Evolutionary conservation across 306 rosid species (phyloP), one percentile per base, ranked within the genome.

Genomic region (Prunus mongolica): DNA sequence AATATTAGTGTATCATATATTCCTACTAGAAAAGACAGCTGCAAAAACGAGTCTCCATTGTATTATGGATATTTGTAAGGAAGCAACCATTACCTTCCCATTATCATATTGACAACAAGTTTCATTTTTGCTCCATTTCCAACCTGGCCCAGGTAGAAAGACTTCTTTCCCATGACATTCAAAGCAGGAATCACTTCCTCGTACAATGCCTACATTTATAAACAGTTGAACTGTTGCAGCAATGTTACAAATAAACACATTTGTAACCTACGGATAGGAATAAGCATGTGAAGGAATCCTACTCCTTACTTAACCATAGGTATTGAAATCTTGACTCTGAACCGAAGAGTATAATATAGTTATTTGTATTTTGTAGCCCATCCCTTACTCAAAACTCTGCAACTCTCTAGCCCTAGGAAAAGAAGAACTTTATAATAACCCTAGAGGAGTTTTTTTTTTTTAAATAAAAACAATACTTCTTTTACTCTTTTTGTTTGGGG

Each of bases 111-210:
- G 76, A 91, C 97, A 13, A 93, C 96, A 55, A 93, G 97, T 83
- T 93, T 93, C 98, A 93, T 93, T 85, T 87, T 89, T 65, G 98
- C 98, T 76, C 98, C 97, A 75, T 91, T 91, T 82, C 98, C 98
- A 76, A 91, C 93, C 83, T 91, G 85, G 55, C 98, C 98, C 50
- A 93, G 82, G 83, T 79, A 91, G 88, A 93, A 93, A 67, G 97
- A 89, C 69, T 85, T 92, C 86, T 92, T 92, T 67, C 97, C 97
- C 55, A 92, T 76, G 67, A 89, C 89, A 81, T 84, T 82, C 79
- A 92, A 89, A 61, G 87, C 90, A 51, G 96, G 93, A 75, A 85
- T 85, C 70, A 65, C 85, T 82, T 89, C 91, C 15, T 89, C 90
- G 63, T 88, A 92, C 61, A 92, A 74, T 67, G 81, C 82, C 97